These are phyloP conservation scores for Coemansia sp. DNA, from an alignment of 192 early-diverging fungal species.

Conservation along the genomic window DNA sequence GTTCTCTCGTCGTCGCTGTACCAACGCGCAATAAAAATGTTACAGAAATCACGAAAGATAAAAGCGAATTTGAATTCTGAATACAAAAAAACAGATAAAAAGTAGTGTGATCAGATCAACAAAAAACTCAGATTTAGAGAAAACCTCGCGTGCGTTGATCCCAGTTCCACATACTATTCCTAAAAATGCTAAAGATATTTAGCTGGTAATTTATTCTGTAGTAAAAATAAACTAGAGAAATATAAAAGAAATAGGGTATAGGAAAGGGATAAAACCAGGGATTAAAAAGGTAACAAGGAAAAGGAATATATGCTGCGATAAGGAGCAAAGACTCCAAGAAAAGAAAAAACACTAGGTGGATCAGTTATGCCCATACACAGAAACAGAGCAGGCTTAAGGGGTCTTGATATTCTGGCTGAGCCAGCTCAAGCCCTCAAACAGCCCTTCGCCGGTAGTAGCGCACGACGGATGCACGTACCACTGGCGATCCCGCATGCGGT, in stretches of 20 bases:
- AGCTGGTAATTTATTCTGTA: too few species aligned
- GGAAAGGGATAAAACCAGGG: not conserved
- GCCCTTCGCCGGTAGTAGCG: constrained; percentile 91
- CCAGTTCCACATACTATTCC: too few species aligned
- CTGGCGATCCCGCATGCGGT: constrained; percentile 79
- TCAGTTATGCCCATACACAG: not conserved
- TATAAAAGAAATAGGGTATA: not conserved
- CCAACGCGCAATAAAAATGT: too few species aligned
- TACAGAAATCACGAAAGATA: too few species aligned
- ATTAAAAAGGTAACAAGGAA: constrained; percentile 2
- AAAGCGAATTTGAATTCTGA: too few species aligned
- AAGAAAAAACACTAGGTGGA: constrained; percentile 4
- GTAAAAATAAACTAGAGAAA: too few species aligned
- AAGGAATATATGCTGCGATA: not conserved
- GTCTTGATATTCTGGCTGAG: constrained; percentile 77
- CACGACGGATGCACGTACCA: constrained; percentile 94
- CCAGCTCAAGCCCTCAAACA: constrained; percentile 93
- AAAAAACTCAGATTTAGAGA: too few species aligned
- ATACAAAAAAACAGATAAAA: too few species aligned
- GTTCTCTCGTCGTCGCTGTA: too few species aligned
- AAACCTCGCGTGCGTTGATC: too few species aligned
- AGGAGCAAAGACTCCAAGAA: constrained; percentile 5
- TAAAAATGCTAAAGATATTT: too few species aligned
- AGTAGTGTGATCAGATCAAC: too few species aligned
- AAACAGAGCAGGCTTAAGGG: constrained; percentile 14